Evolutionary conservation across 2,329 filamentous ascomycete genomes (phyloP), one percentile per base, ranked within the genome.

Genomic region (Fusarium redolens): DNA sequence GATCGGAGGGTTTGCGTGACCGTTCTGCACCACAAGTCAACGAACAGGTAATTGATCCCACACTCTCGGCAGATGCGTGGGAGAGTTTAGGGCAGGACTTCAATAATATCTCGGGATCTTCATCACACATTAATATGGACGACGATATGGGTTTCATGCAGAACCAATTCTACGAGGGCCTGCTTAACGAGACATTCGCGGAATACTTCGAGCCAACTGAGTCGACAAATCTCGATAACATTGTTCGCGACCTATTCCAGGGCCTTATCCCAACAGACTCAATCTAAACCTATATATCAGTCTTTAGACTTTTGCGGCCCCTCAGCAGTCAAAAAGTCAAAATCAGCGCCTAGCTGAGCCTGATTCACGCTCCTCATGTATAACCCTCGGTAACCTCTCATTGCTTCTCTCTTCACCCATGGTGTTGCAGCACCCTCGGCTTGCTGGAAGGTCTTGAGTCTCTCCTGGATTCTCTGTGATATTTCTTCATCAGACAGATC

Each of bases 401-500:
- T 67, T 3, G 35, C 40, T 11, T 67, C 54, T 14, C 65, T 47
- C 25, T 43, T 67, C 0, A 67, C 18, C 65, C 65, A 67, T 4
- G 63, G 65, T 25, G 47, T 15, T 38, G 74, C 68, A 55, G 74
- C 74, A 35, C 78, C 70, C 18, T 77, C 75, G 20, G 78, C 73
- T 33, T 76, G 71, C 38, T 77, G 69, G 44, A 79, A 73, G 20
- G 75, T 72, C 51, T 85, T 82, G 69, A 86, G 89, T 89, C 93
- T 94, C 69, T 85, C 86, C 65, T 83, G 83, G 69, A 92, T 81
- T 63, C 95, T 86, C 66, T 79, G 81, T 58, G 84, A 80, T 54
- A 97, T 89, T 81, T 97, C 93, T 64, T 91, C 91, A 7, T 93
- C 90, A 2, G 86, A 87, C 2, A 97, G 86, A 78, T 92, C 87